phyloP scores from a whole-genome alignment of 257 asterid species.

The Nyctanthes arbortristis region DNA sequence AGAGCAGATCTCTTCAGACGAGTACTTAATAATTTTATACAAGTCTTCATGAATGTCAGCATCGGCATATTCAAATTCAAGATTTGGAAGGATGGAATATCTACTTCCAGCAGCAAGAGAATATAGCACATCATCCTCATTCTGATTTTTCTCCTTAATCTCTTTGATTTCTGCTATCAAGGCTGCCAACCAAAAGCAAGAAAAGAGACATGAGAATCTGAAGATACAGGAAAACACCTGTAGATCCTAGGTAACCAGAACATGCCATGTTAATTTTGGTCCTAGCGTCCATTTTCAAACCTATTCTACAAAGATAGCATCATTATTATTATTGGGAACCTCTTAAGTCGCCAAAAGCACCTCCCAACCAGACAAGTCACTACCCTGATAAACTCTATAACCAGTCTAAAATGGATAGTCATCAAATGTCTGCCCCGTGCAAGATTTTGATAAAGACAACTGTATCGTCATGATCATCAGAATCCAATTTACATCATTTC shows the following conservation, averaged over 20 bases:
- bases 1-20: conserved; percentile 94
- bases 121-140: conserved; percentile 72
- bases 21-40: conserved; percentile 76
- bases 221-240: neutral
- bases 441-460: neutral
- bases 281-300: neutral
- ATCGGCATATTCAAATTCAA: conserved; percentile 79
- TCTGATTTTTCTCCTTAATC: conserved; percentile 77
- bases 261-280: neutral
- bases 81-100: conserved; percentile 64
- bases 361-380: neutral
- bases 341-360: neutral
- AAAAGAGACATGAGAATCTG: conserved; percentile 28
- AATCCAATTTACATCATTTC: neutral
- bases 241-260: neutral
- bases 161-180: conserved; percentile 88
- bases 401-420: neutral
- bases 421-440: neutral
- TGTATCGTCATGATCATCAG: neutral
- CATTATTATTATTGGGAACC: neutral
- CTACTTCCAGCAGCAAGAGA: conserved; percentile 84
- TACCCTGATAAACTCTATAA: neutral
- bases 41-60: conserved; percentile 79
- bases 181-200: conserved; percentile 49
- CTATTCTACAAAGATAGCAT: neutral